These are phyloP conservation scores for Debaryomyces coudertii DNA, from an alignment of 1,139 yeast genomes.

Conservation along the genomic window DNA sequence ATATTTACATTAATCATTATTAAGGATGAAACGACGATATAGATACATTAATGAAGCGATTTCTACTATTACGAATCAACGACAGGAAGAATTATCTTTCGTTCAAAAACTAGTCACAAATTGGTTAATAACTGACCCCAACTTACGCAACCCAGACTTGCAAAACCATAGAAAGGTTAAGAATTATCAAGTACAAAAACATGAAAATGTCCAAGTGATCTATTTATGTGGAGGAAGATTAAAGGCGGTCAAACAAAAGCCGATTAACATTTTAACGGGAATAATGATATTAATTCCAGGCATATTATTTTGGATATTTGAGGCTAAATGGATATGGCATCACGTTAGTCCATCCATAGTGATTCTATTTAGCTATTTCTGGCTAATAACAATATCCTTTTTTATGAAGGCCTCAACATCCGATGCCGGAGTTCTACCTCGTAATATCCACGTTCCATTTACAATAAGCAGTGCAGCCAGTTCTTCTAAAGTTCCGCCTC, in stretches of 20 bases:
- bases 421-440: conserved; percentile 77
- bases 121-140: conserved; percentile 51
- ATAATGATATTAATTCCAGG: conserved; percentile 46
- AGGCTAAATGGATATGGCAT: conserved; percentile 61
- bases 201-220: conserved; percentile 35
- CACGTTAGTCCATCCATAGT: conserved; percentile 60
- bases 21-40: not conserved
- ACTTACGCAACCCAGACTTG: conserved; percentile 17
- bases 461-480: conserved; percentile 8
- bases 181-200: conserved; percentile 41
- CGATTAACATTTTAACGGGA: conserved; percentile 39
- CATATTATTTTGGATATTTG: conserved; percentile 48
- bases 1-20: not conserved
- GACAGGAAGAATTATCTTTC: not conserved
- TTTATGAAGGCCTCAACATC: conserved; percentile 58
- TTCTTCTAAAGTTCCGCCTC: conserved; percentile 35
- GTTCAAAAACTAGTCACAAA: conserved; percentile 31
- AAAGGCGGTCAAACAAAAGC: conserved; percentile 42
- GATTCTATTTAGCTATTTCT: conserved; percentile 59
- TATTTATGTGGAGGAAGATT: conserved; percentile 71
- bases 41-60: not conserved
- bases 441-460: conserved; percentile 60
- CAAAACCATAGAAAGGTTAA: conserved; percentile 15
- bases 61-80: not conserved
- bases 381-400: conserved; percentile 51